Evolutionary conservation across 768 basidiomycete species (phyloP), one percentile per base, ranked within the genome.

Genomic region (Amanita subjunquillea): DNA sequence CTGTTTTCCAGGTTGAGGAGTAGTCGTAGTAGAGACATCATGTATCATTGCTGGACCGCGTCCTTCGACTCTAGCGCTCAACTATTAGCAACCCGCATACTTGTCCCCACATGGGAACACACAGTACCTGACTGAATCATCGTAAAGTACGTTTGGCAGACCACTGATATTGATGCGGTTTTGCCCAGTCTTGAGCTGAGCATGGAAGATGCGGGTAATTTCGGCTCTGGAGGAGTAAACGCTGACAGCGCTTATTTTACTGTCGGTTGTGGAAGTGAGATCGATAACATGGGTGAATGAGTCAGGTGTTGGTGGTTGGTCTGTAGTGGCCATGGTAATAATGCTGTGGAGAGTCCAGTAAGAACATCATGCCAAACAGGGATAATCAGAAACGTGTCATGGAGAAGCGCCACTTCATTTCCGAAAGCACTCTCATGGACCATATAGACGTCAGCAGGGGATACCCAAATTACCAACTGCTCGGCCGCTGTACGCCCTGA

Each of bases 11-110:
- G 63, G 55, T 12, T 46, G 56, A 9, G 62, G 52, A 10, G 57
- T 51, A 1, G 37, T 48, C 2, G 68, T 67, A 32, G 73, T 54
- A 10, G 68, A 66, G 2, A 76, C 73, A 53, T 75, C 74, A 45
- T 76, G 72, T 40, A 77, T 76, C 0, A 69, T 74, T 4, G 72
- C 74, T 42, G 63, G 57, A n/a, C 74, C 72, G 17, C 66, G 58
- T 6, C 74, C 74, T 62, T 76, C 72, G n/a, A 40, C n/a, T 20
- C 38, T 39, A 15, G 2, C 20, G 53, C 5, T 30, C 43, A 38
- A 37, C 10, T 4, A 37, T 37, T 37, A 12, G 4, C 38, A 2
- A 15, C 2, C 20, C 36, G 15, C 4, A 12, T 37, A 12, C 8
- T 30, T 9, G 2, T 6, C 1, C 6, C 30, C 30, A 9, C 30